A percentile compares a stretch with the other conserved stretches of the same genome.
These are phyloP conservation scores for Santalum album DNA, from an alignment of 164 flowering plant species.

Conservation along the genomic window DNA sequence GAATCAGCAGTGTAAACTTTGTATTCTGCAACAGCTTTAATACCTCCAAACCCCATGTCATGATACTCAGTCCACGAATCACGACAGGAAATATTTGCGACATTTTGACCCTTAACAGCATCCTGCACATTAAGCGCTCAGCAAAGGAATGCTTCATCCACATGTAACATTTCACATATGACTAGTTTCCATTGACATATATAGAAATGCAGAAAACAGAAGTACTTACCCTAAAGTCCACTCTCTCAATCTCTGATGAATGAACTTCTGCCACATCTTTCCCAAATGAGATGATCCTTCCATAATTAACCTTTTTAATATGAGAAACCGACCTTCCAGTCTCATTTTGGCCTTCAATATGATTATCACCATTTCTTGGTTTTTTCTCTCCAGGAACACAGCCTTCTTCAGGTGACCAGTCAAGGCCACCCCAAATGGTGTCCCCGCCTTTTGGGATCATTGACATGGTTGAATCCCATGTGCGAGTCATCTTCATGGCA, in stretches of 20 bases:
- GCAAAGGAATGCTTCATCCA: not conserved
- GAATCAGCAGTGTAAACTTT: slow-evolving; percentile 70
- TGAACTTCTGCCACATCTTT: slow-evolving; percentile 56
- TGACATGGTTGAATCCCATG: slow-evolving; percentile 98
- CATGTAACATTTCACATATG: not conserved
- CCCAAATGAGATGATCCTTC: slow-evolving; percentile 84
- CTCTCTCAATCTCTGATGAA: slow-evolving; percentile 56
- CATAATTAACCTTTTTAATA: slow-evolving; percentile 37
- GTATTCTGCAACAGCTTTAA: slow-evolving; percentile 66
- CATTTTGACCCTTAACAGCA: slow-evolving; percentile 50
- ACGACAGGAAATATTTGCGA: slow-evolving; percentile 40
- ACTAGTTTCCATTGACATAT: not conserved
- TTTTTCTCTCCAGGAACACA: slow-evolving; percentile 31
- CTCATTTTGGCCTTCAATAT: slow-evolving; percentile 12
- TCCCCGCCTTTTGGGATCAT: slow-evolving; percentile 97
- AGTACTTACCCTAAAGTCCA: slow-evolving; percentile 59
- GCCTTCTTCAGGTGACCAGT: slow-evolving; percentile 92
- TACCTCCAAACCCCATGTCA: slow-evolving; percentile 66
- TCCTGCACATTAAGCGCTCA: slow-evolving; percentile 20
- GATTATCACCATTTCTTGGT: slow-evolving; percentile 29
- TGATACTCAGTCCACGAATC: slow-evolving; percentile 90
- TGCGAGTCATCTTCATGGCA: slow-evolving; percentile 83
- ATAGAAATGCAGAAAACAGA: not conserved
- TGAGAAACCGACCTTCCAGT: slow-evolving; percentile 13
- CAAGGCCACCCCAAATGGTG: slow-evolving; percentile 87